Percentiles rank a stretch among this genome's conserved stretches.
These are phyloP conservation scores for Arachis stenosperma DNA, from an alignment of 306 rosid genomes.

Conservation along the genomic window DNA sequence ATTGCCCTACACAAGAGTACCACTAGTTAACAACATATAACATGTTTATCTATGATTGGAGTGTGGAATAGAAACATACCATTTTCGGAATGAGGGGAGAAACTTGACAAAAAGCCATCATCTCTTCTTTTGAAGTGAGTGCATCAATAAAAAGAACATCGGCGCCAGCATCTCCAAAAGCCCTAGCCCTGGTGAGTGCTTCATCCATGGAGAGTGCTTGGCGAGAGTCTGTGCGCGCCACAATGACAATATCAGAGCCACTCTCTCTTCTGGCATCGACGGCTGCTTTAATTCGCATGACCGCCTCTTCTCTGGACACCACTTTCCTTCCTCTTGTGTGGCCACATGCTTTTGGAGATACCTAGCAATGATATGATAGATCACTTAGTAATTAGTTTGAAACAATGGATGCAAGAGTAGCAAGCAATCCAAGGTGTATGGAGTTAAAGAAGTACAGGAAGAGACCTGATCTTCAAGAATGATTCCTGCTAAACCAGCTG, in stretches of 20 bases:
- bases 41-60: background rate
- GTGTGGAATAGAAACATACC: constrained; percentile 45
- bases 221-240: constrained; percentile 88
- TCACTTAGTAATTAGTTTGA: background rate
- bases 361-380: constrained; percentile 47
- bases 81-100: constrained; percentile 78
- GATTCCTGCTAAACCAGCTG: constrained; percentile 86
- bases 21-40: constrained; percentile 28
- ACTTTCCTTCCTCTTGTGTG: constrained; percentile 88
- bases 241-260: constrained; percentile 84
- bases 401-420: background rate
- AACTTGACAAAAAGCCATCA: constrained; percentile 78
- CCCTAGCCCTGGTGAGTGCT: constrained; percentile 71
- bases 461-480: constrained; percentile 88
- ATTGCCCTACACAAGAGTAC: constrained; percentile 65
- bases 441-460: background rate
- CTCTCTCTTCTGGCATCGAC: constrained; percentile 81
- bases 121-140: constrained; percentile 74
- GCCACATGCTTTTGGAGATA: constrained; percentile 89
- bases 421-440: too few relatives aligned
- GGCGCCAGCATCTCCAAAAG: constrained; percentile 92
- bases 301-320: constrained; percentile 78
- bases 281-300: constrained; percentile 77
- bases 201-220: constrained; percentile 87
- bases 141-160: constrained; percentile 93